A percentile compares a stretch with the other conserved stretches of the same genome.
phyloP scores from a whole-genome alignment of 768 basidiomycete species.

The Suillus weaverae region DNA sequence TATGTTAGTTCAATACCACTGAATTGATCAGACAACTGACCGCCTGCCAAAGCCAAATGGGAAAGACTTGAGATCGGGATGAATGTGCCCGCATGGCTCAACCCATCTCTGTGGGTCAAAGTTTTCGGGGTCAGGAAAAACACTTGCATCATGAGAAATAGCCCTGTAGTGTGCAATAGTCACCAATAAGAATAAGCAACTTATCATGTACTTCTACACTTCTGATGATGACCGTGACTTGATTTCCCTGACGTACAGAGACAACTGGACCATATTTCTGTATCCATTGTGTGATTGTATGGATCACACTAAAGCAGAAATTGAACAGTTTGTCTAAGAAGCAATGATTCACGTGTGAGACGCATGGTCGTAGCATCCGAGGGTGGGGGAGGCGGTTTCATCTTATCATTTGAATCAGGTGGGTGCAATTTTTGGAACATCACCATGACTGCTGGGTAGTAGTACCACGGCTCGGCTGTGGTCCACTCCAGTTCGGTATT shows the following conservation, averaged over 20 bases:
- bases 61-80: conserved; percentile 47
- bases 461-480: too few species aligned
- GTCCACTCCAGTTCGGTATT: too few species aligned
- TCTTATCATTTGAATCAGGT: too few species aligned
- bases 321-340: not conserved
- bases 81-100: conserved; percentile 38
- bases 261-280: conserved; percentile 28
- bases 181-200: not conserved
- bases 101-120: conserved; percentile 64
- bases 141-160: conserved; percentile 48
- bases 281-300: conserved; percentile 40
- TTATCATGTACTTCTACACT: conserved; percentile 18
- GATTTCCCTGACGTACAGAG: conserved; percentile 23
- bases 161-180: conserved; percentile 33
- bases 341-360: too few species aligned
- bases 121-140: conserved; percentile 50
- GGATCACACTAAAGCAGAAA: conserved; percentile 6
- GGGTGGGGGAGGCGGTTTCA: too few species aligned
- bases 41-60: conserved; percentile 55
- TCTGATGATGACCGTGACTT: conserved; percentile 29
- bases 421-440: too few species aligned
- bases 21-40: conserved; percentile 14
- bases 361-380: too few species aligned
- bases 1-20: not conserved
- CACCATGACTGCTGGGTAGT: too few species aligned